Conservation (phyloP, 345 rosid species). For the Boechera divaricarpa region DNA sequence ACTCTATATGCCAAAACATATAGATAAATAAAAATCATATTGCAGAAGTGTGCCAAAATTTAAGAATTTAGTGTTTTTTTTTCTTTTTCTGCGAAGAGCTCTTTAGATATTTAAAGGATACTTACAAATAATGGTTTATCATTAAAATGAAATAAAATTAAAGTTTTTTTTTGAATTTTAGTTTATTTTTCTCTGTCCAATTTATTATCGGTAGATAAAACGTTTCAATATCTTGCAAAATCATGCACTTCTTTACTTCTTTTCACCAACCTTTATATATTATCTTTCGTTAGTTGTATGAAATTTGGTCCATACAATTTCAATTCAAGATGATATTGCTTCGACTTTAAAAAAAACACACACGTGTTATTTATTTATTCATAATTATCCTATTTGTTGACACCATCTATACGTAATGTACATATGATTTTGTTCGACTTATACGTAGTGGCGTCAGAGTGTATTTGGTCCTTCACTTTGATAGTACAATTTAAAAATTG, state of each 20-base stretch:
- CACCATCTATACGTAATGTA: slow-evolving; percentile 8
- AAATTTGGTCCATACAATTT: slow-evolving; percentile 35
- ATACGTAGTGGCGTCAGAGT: slow-evolving; percentile 26
- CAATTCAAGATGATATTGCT: slow-evolving; percentile 33
- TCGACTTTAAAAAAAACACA: slow-evolving; percentile 29
- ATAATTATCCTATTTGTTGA: neutral
- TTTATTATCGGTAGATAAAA: slow-evolving; percentile 35
- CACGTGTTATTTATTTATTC: slow-evolving; percentile 5
- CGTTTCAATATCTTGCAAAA: slow-evolving; percentile 38
- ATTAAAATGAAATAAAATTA: slow-evolving; percentile 2
- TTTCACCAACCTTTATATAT: slow-evolving; percentile 31
- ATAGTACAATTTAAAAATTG: neutral
- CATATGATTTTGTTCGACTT: slow-evolving; percentile 7
- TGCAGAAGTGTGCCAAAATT: slow-evolving; percentile 2
- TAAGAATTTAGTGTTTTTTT: neutral
- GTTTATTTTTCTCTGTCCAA: neutral
- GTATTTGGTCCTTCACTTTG: slow-evolving; percentile 19
- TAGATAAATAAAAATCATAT: neutral
- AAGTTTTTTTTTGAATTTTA: slow-evolving; percentile 6
- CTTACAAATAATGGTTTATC: slow-evolving; percentile 20
- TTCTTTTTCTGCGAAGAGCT: neutral
- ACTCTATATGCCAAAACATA: too few relatives aligned
- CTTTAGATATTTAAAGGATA: neutral
- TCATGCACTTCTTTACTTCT: slow-evolving; percentile 16
- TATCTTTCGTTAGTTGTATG: slow-evolving; percentile 2